Base-by-base conservation (phyloP, 805 yeast genomes). In the Schwanniomyces occidentalis region DNA sequence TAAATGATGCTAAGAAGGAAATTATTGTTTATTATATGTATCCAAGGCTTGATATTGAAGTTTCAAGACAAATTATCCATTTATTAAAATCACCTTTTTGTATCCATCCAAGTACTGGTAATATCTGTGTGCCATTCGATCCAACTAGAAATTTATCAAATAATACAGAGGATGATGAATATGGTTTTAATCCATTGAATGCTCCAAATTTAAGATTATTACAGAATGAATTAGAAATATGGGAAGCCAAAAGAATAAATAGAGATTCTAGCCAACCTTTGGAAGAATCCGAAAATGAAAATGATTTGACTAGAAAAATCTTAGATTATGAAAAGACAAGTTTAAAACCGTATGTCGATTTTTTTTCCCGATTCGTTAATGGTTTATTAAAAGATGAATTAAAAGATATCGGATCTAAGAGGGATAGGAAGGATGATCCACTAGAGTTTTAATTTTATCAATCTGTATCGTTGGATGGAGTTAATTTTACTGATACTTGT, bases 51-150 rank as follows among this genome's bases (percentile, higher is more conserved):
- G 99, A 93, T 75, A 80, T 85, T 31, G 95, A 90, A 59, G 99
- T 93, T 22, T 85, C 98, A 6, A 76, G 82, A 46, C 93, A 85
- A 56, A 71, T 90, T 52, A 87, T 82, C 63, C 99, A 93, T 68
- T 80, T 93, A 62, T 74, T 93, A 49, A 93, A 93, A 56, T 85
- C 97, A 1, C 99, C 99, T 12, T 93, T 93, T 58, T 91, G 98
- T 66, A 81, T 93, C 27, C 99, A 93, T 58, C 99, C 99, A 2
- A 82, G 88, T 2, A 93, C 99, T 0, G 96, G 96, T 6, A 84
- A 86, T 50, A 85, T 93, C 3, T 93, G 98, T 76, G 96, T 93
- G 6, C 96, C 98, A 0, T 83, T 78, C 44, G 79, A 77, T 47
- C 80, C 82, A 1, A 37, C 43, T 4, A 53, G 63, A 24, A 67